Conservation (phyloP, 2,329 filamentous ascomycete species). For the Corynespora cassiicola region DNA sequence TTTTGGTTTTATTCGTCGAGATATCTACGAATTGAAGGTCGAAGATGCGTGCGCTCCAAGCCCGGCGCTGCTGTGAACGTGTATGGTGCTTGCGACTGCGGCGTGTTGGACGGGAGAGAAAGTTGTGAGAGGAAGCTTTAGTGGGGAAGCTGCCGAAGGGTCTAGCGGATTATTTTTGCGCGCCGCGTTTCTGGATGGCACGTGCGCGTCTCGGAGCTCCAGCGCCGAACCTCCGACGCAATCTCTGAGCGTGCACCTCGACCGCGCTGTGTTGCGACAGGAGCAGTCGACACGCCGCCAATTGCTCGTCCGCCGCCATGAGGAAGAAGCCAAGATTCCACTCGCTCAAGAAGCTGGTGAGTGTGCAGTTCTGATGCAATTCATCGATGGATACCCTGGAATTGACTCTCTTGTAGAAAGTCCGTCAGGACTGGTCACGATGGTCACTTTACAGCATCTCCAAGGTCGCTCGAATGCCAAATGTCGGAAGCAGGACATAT, state of each 20-base stretch:
- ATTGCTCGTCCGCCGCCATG: slow-evolving; percentile 36
- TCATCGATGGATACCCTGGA: neutral
- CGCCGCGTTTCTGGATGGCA: too few relatives aligned
- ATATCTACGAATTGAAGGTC: slow-evolving; percentile 11
- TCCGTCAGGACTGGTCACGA: slow-evolving; percentile 97
- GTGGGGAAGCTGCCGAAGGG: too few relatives aligned
- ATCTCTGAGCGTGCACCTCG: slow-evolving; percentile 1
- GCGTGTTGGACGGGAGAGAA: too few relatives aligned
- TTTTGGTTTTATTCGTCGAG: slow-evolving; percentile 9
- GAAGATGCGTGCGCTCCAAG: slow-evolving; percentile 4
- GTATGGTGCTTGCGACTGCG: too few relatives aligned
- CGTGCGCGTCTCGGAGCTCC: neutral
- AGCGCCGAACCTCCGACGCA: slow-evolving; percentile 7
- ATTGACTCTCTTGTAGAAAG: slow-evolving; percentile 66
- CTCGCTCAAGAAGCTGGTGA: slow-evolving; percentile 70
- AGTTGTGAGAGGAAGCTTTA: slow-evolving; percentile 1
- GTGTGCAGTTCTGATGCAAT: slow-evolving; percentile 35
- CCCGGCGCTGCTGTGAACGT: too few relatives aligned
- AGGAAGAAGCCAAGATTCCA: slow-evolving; percentile 66
- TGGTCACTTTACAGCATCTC: slow-evolving; percentile 92
- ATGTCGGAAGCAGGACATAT: slow-evolving; percentile 64
- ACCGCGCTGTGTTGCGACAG: slow-evolving; percentile 1
- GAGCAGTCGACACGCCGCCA: slow-evolving; percentile 12
- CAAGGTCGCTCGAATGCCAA: slow-evolving; percentile 57
- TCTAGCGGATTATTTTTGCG: slow-evolving; percentile 2